Percentiles rank a stretch among this genome's conserved stretches.
Conservation (phyloP, 768 basidiomycete genomes). For the Auriscalpium microsporum region DNA sequence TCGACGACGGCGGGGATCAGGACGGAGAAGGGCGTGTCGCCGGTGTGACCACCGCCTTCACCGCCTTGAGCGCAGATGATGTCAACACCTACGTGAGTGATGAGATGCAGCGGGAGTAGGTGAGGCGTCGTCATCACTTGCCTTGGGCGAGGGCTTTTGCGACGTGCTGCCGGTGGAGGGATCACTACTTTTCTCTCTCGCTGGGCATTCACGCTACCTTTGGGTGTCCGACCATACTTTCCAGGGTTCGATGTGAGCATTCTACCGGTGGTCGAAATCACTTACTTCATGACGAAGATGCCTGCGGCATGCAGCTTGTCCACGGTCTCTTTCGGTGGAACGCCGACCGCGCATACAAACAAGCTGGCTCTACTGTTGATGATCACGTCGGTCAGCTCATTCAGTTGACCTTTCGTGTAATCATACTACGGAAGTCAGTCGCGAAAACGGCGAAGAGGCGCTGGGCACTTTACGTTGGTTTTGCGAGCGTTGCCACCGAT, state of each 20-base stretch:
- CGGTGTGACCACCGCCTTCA: conserved; percentile 86
- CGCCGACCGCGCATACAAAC: conserved; percentile 80
- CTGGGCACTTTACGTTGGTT: conserved; percentile 47
- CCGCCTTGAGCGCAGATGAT: conserved; percentile 85
- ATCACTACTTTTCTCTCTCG: not conserved
- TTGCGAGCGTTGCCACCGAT: conserved; percentile 76
- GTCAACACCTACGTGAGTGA: conserved; percentile 53
- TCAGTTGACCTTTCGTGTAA: conserved; percentile 72
- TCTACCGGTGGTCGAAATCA: conserved; percentile 12
- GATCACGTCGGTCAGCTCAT: conserved; percentile 71
- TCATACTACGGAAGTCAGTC: conserved; percentile 36
- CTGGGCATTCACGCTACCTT: conserved; percentile 38
- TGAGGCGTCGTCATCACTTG: conserved; percentile 12
- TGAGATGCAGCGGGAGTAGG: too few species aligned
- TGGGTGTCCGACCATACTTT: conserved; percentile 77
- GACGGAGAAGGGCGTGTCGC: conserved; percentile 72
- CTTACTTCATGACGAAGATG: conserved; percentile 81
- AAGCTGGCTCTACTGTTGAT: conserved; percentile 63
- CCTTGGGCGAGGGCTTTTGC: conserved; percentile 68
- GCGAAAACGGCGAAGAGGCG: not conserved
- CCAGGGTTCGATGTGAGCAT: not conserved
- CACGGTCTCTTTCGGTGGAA: conserved; percentile 76
- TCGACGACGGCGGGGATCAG: conserved; percentile 80
- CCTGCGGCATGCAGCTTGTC: conserved; percentile 73
- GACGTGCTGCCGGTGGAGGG: conserved; percentile 43